phyloP scores from a whole-genome alignment of 2,329 filamentous ascomycete species.

The Emydomyces testavorans region DNA sequence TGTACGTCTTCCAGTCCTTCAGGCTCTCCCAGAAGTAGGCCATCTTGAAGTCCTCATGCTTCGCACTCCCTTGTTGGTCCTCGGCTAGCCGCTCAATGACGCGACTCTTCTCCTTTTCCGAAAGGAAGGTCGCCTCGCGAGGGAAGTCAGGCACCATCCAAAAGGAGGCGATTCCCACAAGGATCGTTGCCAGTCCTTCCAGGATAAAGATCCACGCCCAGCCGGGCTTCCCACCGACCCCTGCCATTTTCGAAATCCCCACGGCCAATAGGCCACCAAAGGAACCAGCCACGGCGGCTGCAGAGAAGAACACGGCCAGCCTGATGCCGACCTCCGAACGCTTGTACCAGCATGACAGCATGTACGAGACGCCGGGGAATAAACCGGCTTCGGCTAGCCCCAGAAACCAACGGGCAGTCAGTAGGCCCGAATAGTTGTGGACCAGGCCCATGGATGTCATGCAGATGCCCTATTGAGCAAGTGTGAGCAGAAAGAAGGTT shows the following conservation, averaged over 20 bases:
- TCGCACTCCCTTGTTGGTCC: conserved; percentile 44
- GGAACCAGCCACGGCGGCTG: conserved; percentile 53
- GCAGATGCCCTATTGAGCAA: conserved; percentile 29
- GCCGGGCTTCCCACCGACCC: conserved; percentile 27
- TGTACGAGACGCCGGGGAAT: conserved; percentile 22
- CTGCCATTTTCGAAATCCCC: conserved; percentile 32
- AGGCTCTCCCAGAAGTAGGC: no score
- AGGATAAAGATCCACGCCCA: conserved; percentile 43
- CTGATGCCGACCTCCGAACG: conserved; percentile 62
- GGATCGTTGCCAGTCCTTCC: conserved; percentile 50
- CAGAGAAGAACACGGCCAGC: conserved; percentile 66
- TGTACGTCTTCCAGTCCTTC: no score
- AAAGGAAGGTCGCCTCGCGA: no score
- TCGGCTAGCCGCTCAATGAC: not conserved
- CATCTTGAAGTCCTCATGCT: conserved; percentile 63
- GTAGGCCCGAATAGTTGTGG: conserved; percentile 36
- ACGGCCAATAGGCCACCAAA: conserved; percentile 26
- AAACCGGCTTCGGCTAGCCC: conserved; percentile 26
- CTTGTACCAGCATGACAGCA: conserved; percentile 52
- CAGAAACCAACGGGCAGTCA: conserved; percentile 34
- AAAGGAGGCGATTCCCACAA: conserved; percentile 42
- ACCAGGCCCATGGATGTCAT: conserved; percentile 39
- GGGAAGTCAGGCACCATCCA: no score
- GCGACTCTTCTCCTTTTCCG: not conserved
- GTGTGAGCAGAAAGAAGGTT: not conserved